Conservation (phyloP, 2,329 filamentous ascomycete genomes). For the Alternaria sp. region DNA sequence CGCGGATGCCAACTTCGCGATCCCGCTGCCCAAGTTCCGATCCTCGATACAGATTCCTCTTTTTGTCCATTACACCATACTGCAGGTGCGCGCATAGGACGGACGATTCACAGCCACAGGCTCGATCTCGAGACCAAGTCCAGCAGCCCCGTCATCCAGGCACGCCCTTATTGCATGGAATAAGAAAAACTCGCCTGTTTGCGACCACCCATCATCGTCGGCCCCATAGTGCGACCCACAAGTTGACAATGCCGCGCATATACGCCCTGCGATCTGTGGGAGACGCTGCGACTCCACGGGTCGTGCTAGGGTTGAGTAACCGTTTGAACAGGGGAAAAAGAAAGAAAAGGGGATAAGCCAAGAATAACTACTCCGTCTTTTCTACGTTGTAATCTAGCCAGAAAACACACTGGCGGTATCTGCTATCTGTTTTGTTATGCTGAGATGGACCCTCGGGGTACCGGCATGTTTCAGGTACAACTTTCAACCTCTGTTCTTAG, state of each 20-base stretch:
- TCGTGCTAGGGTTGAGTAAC: no score
- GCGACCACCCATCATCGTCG: not conserved
- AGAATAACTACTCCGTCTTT: no score
- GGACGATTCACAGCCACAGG: constrained; percentile 9
- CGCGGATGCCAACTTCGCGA: not conserved
- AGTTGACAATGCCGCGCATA: not conserved
- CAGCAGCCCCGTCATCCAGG: no score
- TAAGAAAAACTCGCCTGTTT: not conserved
- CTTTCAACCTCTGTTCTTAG: not conserved
- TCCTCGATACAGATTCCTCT: constrained; percentile 14
- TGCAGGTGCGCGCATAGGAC: not conserved
- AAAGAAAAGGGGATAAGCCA: no score
- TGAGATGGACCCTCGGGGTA: no score
- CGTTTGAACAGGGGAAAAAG: no score
- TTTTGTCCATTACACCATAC: not conserved
- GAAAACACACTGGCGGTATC: no score
- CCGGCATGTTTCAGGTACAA: no score
- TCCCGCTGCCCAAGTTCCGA: constrained; percentile 14
- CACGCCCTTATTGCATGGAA: not conserved
- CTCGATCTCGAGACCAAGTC: constrained; percentile 7
- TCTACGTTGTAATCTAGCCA: no score
- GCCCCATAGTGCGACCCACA: not conserved
- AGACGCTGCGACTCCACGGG: no score
- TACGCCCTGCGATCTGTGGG: no score
- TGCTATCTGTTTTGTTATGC: no score